Percentiles rank a stretch among this genome's conserved stretches.
Conservation (phyloP, 1,284 basidiomycete genomes). For the Boletellus deceptivus region DNA sequence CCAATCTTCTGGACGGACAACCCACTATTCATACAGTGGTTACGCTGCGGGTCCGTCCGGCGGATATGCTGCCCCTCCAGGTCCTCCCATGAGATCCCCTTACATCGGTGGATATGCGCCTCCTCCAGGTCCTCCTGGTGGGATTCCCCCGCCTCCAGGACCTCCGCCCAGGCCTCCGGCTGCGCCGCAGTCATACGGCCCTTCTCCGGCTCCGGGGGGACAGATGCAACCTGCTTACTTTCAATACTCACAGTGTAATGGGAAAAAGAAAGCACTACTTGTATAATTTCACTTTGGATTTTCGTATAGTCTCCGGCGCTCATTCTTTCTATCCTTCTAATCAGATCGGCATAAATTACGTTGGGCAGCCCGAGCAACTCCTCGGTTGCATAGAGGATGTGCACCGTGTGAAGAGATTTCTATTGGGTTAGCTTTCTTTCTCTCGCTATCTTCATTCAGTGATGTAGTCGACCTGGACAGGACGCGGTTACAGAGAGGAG, state of each 20-base stretch:
- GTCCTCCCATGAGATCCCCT: slow-evolving; percentile 24
- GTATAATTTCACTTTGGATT: slow-evolving; percentile 41
- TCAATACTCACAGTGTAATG: slow-evolving; percentile 84
- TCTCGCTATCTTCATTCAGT: background rate
- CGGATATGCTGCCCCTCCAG: slow-evolving; percentile 18
- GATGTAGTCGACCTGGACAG: slow-evolving; percentile 2
- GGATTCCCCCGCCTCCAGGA: slow-evolving; percentile 31
- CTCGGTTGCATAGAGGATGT: slow-evolving; percentile 90
- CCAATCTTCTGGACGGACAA: slow-evolving; percentile 1
- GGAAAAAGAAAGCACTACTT: slow-evolving; percentile 77
- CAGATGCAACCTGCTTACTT: slow-evolving; percentile 60
- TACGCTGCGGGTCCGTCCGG: slow-evolving; percentile 27
- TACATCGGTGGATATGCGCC: slow-evolving; percentile 34
- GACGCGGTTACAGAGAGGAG: slow-evolving; percentile 63
- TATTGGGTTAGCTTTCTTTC: slow-evolving; percentile 50
- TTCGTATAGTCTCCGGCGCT: background rate
- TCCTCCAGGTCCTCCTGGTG: slow-evolving; percentile 41
- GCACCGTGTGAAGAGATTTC: slow-evolving; percentile 71
- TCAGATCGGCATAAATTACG: slow-evolving; percentile 84
- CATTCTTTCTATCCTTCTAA: background rate
- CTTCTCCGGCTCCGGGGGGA: slow-evolving; percentile 53
- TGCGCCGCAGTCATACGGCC: slow-evolving; percentile 67
- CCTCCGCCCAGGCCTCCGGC: slow-evolving; percentile 55
- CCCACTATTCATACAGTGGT: slow-evolving; percentile 30
- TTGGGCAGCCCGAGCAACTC: slow-evolving; percentile 60